phyloP scores from a whole-genome alignment of 139 green algal genomes.

The Chlamydomonas sphaeroides region DNA sequence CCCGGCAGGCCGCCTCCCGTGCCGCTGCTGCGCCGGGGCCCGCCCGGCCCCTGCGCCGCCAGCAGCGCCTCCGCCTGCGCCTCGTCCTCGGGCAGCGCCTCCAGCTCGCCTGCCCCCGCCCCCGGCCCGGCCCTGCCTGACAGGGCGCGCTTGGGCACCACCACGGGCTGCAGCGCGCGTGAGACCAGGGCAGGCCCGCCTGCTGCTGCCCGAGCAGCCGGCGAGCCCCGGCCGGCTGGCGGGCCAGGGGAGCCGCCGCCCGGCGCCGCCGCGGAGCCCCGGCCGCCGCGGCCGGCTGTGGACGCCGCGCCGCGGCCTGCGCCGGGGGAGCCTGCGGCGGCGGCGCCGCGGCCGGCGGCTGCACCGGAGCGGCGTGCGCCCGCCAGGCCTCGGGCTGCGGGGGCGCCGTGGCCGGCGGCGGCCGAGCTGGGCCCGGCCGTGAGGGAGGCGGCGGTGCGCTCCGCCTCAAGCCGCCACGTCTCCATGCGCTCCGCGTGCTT shows the following conservation, averaged over 20 bases:
- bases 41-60: too few species aligned
- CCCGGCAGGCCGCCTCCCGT: not conserved
- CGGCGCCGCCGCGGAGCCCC: too few species aligned
- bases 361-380: too few species aligned
- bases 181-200: too few species aligned
- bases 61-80: not conserved
- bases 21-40: not conserved
- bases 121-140: too few species aligned
- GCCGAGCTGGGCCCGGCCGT: too few species aligned
- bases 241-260: not conserved
- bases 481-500: constrained; percentile 23
- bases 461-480: constrained; percentile 27
- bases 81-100: too few species aligned
- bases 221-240: not conserved
- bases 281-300: not conserved
- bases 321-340: not conserved
- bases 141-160: not conserved
- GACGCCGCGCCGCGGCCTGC: not conserved
- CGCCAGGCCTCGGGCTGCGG: too few species aligned
- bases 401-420: too few species aligned
- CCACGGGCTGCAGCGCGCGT: not conserved
- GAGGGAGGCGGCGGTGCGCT: not conserved
- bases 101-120: too few species aligned
- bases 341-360: not conserved
- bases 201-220: not conserved